Base-by-base conservation (phyloP, 192 early-diverging fungal species). In the Geranomyces michiganensis region DNA sequence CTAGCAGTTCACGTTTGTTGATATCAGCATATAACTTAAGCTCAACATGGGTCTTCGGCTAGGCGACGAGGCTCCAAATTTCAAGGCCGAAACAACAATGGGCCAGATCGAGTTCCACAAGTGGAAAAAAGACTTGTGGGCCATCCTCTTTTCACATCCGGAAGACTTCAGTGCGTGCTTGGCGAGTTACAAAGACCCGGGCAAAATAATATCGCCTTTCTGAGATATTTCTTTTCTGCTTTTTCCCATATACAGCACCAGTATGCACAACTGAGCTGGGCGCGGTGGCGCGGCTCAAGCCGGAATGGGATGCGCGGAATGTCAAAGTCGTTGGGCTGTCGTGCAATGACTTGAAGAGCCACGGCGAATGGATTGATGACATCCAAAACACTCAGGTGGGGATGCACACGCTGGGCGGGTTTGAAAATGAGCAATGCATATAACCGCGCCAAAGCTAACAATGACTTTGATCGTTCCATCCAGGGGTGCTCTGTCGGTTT, bases 181-280 rank as follows among this genome's bases (percentile, higher is more conserved):
- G n/a, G n/a, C n/a, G n/a, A n/a, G n/a, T n/a, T n/a, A n/a, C n/a
- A n/a, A n/a, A n/a, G n/a, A n/a, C n/a, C n/a, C n/a, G n/a, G 36
- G 36, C 36, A 10, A 41, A 41, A 41, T 3, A 41, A 41, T 41
- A 41, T 10, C 36, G 36, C 36, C 36, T 3, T 7, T 3, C 36
- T 53, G 19, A 53, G 51, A 15, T 3, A 53, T 53, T 7, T 53
- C 24, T 53, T 26, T 53, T 15, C 8, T 29, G 58, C 30, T 60
- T 7, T 29, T 60, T 60, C 7, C 31, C 26, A 13, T 45, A 9
- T 64, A 31, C 59, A 84, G 83, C 92, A 41, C 95, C 95, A 31
- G 95, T 96, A 27, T 96, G 96, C 85, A 96, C 95, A 33, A 97
- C 95, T 15, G 97, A 99, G 82, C 91, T 99, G 67, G 97, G 95